These are phyloP conservation scores for Aspergillus quadrilineatus DNA, from an alignment of 2,329 filamentous ascomycete species.

Conservation along the genomic window DNA sequence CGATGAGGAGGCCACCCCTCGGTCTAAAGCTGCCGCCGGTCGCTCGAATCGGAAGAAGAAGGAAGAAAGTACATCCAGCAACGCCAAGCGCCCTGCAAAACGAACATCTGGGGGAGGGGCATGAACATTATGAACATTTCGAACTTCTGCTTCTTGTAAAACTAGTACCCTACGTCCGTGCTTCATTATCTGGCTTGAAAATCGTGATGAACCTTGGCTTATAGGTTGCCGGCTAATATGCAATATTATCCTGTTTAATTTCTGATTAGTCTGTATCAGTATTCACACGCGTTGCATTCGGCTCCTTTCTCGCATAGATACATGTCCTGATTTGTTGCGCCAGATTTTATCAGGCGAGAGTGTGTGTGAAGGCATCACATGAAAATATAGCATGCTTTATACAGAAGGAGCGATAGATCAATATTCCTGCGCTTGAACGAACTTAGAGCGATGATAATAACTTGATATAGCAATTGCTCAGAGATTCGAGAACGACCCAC, in stretches of 20 bases:
- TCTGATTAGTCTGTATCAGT: background rate
- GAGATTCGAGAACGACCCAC: too few species aligned
- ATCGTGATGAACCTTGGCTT: conserved; percentile 12
- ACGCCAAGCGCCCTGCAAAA: conserved; percentile 32
- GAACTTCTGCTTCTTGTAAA: conserved; percentile 15
- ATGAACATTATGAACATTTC: conserved; percentile 10
- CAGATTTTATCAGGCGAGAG: too few species aligned
- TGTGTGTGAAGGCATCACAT: too few species aligned
- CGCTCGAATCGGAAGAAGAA: conserved; percentile 41
- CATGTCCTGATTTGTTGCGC: too few species aligned
- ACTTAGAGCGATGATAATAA: too few species aligned
- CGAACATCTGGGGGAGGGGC: conserved; percentile 29
- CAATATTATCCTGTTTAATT: background rate
- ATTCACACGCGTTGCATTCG: too few species aligned
- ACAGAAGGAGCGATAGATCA: too few species aligned
- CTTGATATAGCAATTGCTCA: too few species aligned
- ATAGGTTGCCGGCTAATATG: background rate
- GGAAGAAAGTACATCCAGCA: conserved; percentile 37
- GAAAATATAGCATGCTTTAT: too few species aligned
- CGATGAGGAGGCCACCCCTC: conserved; percentile 48
- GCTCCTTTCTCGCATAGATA: too few species aligned
- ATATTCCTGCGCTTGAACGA: too few species aligned
- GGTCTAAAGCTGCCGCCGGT: conserved; percentile 48
- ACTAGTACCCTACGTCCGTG: conserved; percentile 1
- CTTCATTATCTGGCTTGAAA: conserved; percentile 11